Evolutionary conservation across 2,329 filamentous ascomycete species (phyloP).

Genomic region (Hirsutella thompsonii): DNA sequence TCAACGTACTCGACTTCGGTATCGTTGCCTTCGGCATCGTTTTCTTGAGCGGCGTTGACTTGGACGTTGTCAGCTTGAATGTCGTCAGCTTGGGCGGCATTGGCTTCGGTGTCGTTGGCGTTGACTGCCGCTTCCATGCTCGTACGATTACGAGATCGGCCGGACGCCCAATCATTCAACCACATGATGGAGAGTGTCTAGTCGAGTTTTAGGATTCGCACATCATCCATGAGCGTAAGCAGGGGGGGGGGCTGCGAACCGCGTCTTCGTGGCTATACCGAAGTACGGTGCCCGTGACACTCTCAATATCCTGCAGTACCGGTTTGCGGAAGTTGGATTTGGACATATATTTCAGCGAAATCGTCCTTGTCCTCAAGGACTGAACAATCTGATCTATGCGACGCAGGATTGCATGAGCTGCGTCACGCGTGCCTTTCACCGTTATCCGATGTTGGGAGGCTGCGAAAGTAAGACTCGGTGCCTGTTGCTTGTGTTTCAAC

Average conservation of each 20-base stretch:
- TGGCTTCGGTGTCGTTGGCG: no score
- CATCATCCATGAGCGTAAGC: no score
- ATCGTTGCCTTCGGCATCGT: no score
- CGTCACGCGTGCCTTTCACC: constrained; percentile 17
- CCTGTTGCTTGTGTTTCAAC: constrained; percentile 18
- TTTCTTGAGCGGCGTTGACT: no score
- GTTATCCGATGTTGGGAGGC: constrained; percentile 14
- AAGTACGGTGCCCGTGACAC: constrained; percentile 20
- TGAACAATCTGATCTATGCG: constrained; percentile 19
- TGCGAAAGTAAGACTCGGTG: constrained; percentile 6
- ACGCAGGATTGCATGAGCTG: constrained; percentile 18
- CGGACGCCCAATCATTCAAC: no score
- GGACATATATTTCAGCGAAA: constrained; percentile 12
- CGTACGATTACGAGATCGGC: no score
- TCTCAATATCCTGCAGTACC: constrained; percentile 16
- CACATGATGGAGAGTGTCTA: constrained; percentile 27
- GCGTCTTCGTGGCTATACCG: constrained; percentile 6
- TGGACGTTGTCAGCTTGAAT: constrained; percentile 9
- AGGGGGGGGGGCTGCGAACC: no score
- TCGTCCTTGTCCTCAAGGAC: constrained; percentile 11
- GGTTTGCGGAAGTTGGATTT: constrained; percentile 6
- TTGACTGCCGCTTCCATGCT: no score
- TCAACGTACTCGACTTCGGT: no score
- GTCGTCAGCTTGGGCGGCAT: no score
- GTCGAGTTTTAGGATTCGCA: no score